Evolutionary conservation across 2,329 filamentous ascomycete species (phyloP).

Genomic region (Alternaria brassicae): DNA sequence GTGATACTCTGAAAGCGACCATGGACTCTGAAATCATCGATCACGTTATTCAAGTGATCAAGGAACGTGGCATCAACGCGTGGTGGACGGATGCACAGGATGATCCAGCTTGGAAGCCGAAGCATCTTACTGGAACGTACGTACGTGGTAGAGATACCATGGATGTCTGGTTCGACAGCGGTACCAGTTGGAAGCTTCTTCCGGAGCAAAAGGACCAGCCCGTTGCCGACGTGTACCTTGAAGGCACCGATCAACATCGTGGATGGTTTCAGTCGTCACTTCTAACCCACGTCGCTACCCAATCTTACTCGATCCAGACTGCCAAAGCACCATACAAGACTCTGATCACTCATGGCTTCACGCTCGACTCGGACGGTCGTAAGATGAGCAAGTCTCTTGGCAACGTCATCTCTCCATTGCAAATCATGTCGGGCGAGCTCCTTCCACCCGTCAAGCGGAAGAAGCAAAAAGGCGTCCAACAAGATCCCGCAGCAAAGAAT

Average conservation of each 20-base stretch:
- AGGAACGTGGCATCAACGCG: conserved; percentile 80
- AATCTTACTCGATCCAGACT: conserved; percentile 39
- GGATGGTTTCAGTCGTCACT: conserved; percentile 99
- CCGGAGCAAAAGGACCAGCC: conserved; percentile 47
- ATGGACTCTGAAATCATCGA: conserved; percentile 79
- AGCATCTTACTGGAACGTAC: conserved; percentile 67
- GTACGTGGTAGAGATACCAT: conserved; percentile 89
- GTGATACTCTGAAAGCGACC: conserved; percentile 70
- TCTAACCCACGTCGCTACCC: conserved; percentile 79
- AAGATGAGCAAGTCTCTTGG: conserved; percentile 99
- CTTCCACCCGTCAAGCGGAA: conserved; percentile 72
- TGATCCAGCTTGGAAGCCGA: conserved; percentile 78
- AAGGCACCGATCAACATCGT: conserved; percentile 94
- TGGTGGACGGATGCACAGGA: conserved; percentile 89
- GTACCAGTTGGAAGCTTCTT: conserved; percentile 80
- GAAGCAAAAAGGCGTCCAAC: conserved; percentile 57
- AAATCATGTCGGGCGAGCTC: conserved; percentile 86
- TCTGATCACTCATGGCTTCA: conserved; percentile 95
- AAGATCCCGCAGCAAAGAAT: conserved; percentile 40
- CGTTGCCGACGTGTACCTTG: conserved; percentile 84
- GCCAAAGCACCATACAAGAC: conserved; percentile 77
- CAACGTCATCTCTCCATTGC: conserved; percentile 79
- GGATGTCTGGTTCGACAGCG: conserved; percentile 99
- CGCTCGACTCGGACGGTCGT: conserved; percentile 84
- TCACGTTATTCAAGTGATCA: conserved; percentile 82